phyloP scores from a whole-genome alignment of 2,329 filamentous ascomycete genomes.

The Botryotinia narcissicola region DNA sequence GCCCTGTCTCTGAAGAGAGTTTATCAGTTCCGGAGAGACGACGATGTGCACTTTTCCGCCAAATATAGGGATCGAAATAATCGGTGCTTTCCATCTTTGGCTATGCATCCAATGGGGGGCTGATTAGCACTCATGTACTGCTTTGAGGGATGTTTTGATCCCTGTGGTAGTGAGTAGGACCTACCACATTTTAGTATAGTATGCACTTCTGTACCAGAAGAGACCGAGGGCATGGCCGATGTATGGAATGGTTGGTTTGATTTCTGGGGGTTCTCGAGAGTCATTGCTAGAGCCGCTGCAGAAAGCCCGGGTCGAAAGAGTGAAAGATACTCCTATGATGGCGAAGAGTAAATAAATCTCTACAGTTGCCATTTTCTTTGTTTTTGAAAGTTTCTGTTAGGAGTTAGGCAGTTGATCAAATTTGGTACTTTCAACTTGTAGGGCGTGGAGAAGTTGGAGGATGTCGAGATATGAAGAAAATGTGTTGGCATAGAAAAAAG shows the following conservation, averaged over 20 bases:
- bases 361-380: neutral
- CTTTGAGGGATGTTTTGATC: neutral
- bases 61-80: constrained; percentile 15
- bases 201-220: constrained; percentile 9
- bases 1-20: constrained; percentile 2
- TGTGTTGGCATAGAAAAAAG: neutral
- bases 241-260: constrained; percentile 5
- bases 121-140: neutral
- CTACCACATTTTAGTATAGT: constrained; percentile 8
- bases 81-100: constrained; percentile 5
- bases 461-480: neutral
- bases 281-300: neutral
- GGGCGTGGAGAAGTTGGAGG: neutral
- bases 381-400: neutral
- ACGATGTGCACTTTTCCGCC: neutral
- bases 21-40: neutral
- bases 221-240: constrained; percentile 6
- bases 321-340: neutral
- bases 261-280: neutral
- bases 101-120: neutral
- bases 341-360: neutral
- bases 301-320: neutral
- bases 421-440: neutral
- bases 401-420: neutral
- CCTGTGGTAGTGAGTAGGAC: neutral